Conservation (phyloP, 371 early-diverging fungal genomes). For the Massospora cicadina region DNA sequence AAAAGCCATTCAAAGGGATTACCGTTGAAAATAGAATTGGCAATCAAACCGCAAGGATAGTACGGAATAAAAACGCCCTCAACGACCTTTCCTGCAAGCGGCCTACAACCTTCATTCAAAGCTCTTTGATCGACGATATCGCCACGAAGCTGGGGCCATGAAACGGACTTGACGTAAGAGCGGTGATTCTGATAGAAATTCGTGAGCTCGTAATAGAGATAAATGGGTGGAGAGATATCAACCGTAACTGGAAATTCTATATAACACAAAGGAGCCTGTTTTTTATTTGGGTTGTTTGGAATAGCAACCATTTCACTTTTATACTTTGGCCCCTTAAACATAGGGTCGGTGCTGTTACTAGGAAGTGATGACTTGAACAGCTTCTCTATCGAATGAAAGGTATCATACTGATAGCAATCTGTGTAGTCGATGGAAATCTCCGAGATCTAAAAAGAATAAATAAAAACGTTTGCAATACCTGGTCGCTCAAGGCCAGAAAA, state of each 20-base stretch:
- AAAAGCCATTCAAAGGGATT: not conserved
- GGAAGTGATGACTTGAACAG: not conserved
- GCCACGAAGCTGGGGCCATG: constrained; percentile 68
- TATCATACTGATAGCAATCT: constrained; percentile 26
- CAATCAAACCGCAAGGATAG: constrained; percentile 98
- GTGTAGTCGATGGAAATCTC: constrained; percentile 87
- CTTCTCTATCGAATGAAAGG: not conserved
- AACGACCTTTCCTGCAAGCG: constrained; percentile 11
- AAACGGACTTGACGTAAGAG: constrained; percentile 81
- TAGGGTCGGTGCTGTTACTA: not conserved
- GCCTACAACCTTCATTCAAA: constrained; percentile 14
- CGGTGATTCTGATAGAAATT: constrained; percentile 98
- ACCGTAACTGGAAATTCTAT: constrained; percentile 51
- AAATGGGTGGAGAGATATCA: constrained; percentile 56
- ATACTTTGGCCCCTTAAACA: not conserved
- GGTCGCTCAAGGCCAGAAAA: constrained; percentile 39
- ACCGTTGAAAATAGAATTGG: constrained; percentile 24
- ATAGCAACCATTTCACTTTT: not conserved
- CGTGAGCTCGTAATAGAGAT: constrained; percentile 85
- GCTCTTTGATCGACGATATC: constrained; percentile 16
- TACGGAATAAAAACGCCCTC: constrained; percentile 13
- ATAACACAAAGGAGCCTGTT: constrained; percentile 34
- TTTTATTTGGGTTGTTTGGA: not conserved
- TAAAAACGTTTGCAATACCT: constrained; percentile 23
- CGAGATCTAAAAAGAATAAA: not conserved